Evolutionary conservation across 2,329 filamentous ascomycete genomes (phyloP), one percentile per base, ranked within the genome.

Genomic region (Stagonosporopsis chrysanthemi): DNA sequence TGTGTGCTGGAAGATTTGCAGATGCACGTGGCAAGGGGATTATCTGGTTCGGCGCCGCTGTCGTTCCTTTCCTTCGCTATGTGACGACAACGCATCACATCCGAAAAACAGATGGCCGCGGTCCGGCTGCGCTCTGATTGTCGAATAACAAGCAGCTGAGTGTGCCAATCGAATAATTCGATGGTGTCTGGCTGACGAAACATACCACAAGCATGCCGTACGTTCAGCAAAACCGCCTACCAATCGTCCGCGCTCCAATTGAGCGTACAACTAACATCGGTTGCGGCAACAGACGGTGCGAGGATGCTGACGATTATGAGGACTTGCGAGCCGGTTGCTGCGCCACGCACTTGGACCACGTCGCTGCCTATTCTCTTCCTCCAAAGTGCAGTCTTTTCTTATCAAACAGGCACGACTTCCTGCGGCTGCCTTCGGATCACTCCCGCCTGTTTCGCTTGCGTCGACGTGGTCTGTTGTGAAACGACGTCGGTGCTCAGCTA

Each of bases 401-500:
- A 19, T 52, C 11, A 41, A 45, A 52, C 47, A 57, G 33, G 24
- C 26, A 33, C 43, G 36, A 24, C 19, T 26, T 40, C 22, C 19
- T 19, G 19, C 19, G 19, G 19, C 19, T 19, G 2, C 19, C 19
- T 19, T 22, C 42, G 47, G 42, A 11, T 40, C 9, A 29, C 43
- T 43, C 48, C 36, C 38, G 54, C 33, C n/a, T 39, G 44, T 48
- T n/a, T 19, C 24, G 54, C 28, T 39, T 48, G 42, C 52, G 48
- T 38, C 47, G 48, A 57, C 17, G 33, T n/a, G 26, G 42, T 52
- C 38, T 38, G 15, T 52, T 29, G 42, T 52, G 54, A 52, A 52
- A 57, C 54, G 31, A 22, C 23, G 42, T 14, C 42, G 47, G 39
- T 24, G 48, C 48, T 56, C 43, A n/a, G 40, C 38, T 57, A 24